Evolutionary conservation across 768 basidiomycete genomes (phyloP).

Genomic region (Pholiota conissans): DNA sequence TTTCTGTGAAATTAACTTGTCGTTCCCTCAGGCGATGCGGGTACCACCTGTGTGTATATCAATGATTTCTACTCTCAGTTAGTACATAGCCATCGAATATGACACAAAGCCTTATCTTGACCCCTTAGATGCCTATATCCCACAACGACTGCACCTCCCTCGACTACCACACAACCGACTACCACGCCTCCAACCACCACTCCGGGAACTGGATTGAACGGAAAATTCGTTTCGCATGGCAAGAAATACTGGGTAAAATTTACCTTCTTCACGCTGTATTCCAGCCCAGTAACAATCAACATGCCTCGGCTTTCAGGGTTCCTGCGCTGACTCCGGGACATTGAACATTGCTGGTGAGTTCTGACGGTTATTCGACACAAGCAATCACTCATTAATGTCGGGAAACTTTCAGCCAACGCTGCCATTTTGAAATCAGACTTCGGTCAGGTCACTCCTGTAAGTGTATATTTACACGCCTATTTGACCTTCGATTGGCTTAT

Average conservation of each 20-base stretch:
- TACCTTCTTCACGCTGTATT: not conserved
- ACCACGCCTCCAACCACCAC: conserved; percentile 9
- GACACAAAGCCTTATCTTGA: not conserved
- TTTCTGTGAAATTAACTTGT: no score
- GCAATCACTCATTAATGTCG: not conserved
- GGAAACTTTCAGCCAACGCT: conserved; percentile 25
- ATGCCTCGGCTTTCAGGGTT: conserved; percentile 18
- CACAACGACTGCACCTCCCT: conserved; percentile 5
- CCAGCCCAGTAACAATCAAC: no score
- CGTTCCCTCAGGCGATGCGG: conserved; percentile 29
- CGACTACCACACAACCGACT: not conserved
- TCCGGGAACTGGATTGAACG: conserved; percentile 24
- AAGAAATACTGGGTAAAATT: conserved; percentile 31
- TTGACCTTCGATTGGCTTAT: not conserved
- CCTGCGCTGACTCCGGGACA: conserved; percentile 25
- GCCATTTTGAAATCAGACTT: conserved; percentile 34
- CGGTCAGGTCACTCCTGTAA: conserved; percentile 37
- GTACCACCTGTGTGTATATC: conserved; percentile 23
- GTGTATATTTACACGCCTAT: not conserved
- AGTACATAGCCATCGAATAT: not conserved
- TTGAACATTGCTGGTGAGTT: conserved; percentile 29
- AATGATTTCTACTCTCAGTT: conserved; percentile 33
- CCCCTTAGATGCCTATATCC: conserved; percentile 9
- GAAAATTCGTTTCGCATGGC: conserved; percentile 29
- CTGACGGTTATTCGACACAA: not conserved